These are phyloP conservation scores for Bruguiera gymnorhiza DNA, from an alignment of 345 rosid species.

Conservation along the genomic window DNA sequence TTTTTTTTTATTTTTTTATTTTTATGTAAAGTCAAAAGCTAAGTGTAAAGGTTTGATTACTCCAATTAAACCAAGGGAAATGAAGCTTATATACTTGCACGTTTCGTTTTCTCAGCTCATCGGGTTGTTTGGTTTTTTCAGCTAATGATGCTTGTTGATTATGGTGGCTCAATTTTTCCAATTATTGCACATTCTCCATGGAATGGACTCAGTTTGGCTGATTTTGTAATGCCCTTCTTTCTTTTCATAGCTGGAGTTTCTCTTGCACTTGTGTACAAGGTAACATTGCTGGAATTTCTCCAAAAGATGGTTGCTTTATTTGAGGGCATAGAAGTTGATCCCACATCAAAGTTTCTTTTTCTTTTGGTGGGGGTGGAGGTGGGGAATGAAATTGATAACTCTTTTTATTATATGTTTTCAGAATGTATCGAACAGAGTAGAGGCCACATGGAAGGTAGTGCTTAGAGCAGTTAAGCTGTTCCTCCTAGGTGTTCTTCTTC, in stretches of 20 bases:
- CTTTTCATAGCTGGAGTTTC: conserved; percentile 45
- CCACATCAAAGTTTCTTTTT: neutral
- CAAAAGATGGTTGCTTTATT: too few species aligned
- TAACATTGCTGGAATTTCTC: neutral
- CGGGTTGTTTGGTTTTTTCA: conserved; percentile 8
- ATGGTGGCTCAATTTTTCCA: conserved; percentile 38
- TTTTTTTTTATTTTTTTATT: too few species aligned
- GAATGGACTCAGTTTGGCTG: conserved; percentile 46
- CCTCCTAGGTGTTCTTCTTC: conserved; percentile 43
- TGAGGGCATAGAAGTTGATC: too few species aligned
- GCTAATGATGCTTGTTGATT: conserved; percentile 49
- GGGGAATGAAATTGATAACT: neutral
- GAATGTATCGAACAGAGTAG: conserved; percentile 38
- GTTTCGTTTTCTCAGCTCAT: neutral
- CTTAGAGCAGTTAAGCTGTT: conserved; percentile 39
- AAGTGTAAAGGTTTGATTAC: too few species aligned
- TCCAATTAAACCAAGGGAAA: neutral
- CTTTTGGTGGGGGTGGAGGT: neutral
- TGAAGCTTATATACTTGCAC: neutral
- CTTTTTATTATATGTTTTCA: conserved; percentile 8
- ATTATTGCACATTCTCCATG: conserved; percentile 44
- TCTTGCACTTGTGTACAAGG: conserved; percentile 48
- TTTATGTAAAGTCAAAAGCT: too few species aligned
- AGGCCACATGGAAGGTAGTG: conserved; percentile 37
- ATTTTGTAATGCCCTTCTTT: conserved; percentile 51